phyloP scores from a whole-genome alignment of 352 stramenopile species.

The Sclerospora graminicola region DNA sequence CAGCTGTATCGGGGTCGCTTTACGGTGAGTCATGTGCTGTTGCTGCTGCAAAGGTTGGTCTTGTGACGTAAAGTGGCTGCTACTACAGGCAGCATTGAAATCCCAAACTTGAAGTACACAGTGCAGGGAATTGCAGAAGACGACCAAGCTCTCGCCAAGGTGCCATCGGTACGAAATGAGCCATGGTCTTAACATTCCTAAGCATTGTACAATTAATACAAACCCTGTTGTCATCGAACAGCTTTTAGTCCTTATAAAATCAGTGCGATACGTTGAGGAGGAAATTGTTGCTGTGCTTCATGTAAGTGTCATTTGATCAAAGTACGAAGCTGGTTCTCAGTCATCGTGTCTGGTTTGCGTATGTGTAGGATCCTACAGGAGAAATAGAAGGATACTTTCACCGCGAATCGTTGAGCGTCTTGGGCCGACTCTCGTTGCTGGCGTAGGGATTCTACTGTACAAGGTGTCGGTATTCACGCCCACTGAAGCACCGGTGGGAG shows the following conservation, averaged over 20 bases:
- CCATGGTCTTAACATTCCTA: background rate
- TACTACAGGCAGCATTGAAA: slow-evolving; percentile 46
- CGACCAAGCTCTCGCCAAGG: slow-evolving; percentile 44
- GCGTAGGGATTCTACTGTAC: slow-evolving; percentile 43
- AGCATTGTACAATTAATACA: background rate
- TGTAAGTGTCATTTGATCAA: slow-evolving; percentile 14
- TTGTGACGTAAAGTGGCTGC: background rate
- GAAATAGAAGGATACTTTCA: slow-evolving; percentile 79
- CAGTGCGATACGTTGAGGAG: slow-evolving; percentile 72
- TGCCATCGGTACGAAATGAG: slow-evolving; percentile 28
- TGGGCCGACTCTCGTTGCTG: slow-evolving; percentile 37
- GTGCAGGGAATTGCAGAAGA: slow-evolving; percentile 47
- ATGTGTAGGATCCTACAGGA: slow-evolving; percentile 55
- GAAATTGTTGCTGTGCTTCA: slow-evolving; percentile 72
- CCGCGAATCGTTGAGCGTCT: slow-evolving; percentile 65
- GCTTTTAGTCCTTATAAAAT: slow-evolving; percentile 71
- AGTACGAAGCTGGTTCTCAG: background rate
- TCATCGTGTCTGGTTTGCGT: background rate
- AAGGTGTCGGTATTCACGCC: slow-evolving; percentile 64
- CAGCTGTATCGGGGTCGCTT: slow-evolving; percentile 32
- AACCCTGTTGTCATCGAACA: slow-evolving; percentile 4
- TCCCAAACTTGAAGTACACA: slow-evolving; percentile 50
- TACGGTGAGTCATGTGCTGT: slow-evolving; percentile 33
- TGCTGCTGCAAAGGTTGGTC: background rate
- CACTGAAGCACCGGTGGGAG: slow-evolving; percentile 33